Base-by-base conservation (phyloP, 2,329 filamentous ascomycete genomes). In the Cadophora malorum region DNA sequence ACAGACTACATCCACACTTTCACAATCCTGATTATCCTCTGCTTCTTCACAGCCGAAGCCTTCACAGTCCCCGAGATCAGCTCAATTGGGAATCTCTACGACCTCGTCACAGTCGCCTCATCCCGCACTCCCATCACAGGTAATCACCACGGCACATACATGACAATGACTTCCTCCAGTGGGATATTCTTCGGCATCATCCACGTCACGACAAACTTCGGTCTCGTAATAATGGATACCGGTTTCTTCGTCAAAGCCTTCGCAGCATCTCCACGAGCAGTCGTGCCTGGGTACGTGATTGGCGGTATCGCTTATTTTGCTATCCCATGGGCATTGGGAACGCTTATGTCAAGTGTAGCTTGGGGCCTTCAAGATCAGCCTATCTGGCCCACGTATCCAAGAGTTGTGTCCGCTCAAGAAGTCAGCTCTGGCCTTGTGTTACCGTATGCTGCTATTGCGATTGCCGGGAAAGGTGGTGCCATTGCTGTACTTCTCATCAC, bases 401-500 rank as follows among this genome's bases (percentile, higher is more conserved):
- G 89, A 69, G 87, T 92, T 45, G 91, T 96, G 86, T 81, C 84
- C 9, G 83, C 88, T 0, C 84, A 84, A 6, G 92, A 96, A 64
- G 91, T 97, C 0, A 89, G 87, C 1, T 92, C 92, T 3, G 71
- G 71, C 0, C 81, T 93, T 0, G 90, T 92, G 0, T 80, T 93
- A 2, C 90, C 91, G 0, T 89, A 91, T 68, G 90, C 89, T 1
- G 89, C 91, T 0, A 86, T 91, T 31, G 88, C 90, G 1, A 78
- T 93, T 33, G 84, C 91, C 1, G 91, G 91, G 0, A 89, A 88
- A 70, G 90, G 90, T 9, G 91, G 91, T 58, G 91, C 90, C 0
- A 88, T 85, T 1, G 69, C 69, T 6, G 93, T 90, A 0, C 81
- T 92, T 0, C 79, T 93, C 4, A 84, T 92, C 64, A 87, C 90